Conservation (phyloP, 2,329 filamentous ascomycete genomes). For the Apiospora sp. region DNA sequence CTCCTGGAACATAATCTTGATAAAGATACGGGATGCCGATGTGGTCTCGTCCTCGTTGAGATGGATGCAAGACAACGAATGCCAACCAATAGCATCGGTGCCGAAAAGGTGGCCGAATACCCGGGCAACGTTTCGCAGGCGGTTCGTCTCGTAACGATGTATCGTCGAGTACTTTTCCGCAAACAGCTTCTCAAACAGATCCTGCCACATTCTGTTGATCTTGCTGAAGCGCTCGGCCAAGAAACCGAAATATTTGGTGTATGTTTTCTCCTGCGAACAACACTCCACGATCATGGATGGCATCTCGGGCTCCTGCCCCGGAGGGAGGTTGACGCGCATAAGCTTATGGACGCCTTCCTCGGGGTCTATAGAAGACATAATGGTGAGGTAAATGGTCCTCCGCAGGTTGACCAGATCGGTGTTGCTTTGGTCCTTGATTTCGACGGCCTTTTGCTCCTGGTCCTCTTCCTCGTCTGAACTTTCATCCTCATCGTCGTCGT, state of each 20-base stretch:
- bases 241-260: constrained; percentile 95
- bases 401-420: constrained; percentile 93
- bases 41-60: constrained; percentile 98
- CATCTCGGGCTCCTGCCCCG: constrained; percentile 86
- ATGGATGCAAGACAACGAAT: constrained; percentile 83
- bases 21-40: constrained; percentile 94
- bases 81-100: constrained; percentile 91
- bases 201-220: constrained; percentile 92
- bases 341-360: constrained; percentile 98
- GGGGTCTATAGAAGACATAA: constrained; percentile 95
- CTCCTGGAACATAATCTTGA: constrained; percentile 97
- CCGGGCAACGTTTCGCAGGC: constrained; percentile 90
- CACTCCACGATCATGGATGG: constrained; percentile 98
- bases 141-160: constrained; percentile 95
- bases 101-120: constrained; percentile 93
- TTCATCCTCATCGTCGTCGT: constrained; percentile 70
- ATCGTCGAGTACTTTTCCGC: constrained; percentile 96
- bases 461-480: constrained; percentile 77
- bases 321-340: constrained; percentile 89
- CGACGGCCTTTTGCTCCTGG: constrained; percentile 81
- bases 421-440: constrained; percentile 98
- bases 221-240: constrained; percentile 96
- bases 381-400: constrained; percentile 94
- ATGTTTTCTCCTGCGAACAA: constrained; percentile 95
- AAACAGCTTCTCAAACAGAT: constrained; percentile 91